These are phyloP conservation scores for Trypanosoma vivax DNA, from an alignment of 208 protist genomes.

Conservation along the genomic window DNA sequence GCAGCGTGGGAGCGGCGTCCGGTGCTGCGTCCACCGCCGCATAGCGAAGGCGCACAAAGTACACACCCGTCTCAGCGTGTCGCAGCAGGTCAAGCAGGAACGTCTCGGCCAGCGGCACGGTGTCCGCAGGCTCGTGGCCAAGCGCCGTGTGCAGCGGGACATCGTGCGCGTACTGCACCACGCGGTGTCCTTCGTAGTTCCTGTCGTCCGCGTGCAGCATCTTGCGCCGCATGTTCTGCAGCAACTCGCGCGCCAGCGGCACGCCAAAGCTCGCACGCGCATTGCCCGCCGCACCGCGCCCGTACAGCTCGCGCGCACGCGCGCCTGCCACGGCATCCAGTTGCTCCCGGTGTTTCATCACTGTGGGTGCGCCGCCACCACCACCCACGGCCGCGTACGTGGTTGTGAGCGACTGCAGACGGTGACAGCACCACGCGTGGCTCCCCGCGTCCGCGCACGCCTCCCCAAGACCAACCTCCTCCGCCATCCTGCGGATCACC, in stretches of 20 bases:
- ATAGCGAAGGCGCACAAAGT: conserved; percentile 20
- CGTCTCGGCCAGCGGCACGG: conserved; percentile 5
- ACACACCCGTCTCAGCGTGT: conserved; percentile 6
- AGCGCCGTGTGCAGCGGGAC: conserved; percentile 6
- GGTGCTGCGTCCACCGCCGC: background rate
- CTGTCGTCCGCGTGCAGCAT: conserved; percentile 1
- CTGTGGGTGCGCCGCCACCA: conserved; percentile 1
- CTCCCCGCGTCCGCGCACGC: background rate
- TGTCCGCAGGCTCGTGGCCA: conserved; percentile 1
- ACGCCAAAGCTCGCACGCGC: conserved; percentile 16
- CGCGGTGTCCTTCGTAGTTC: background rate
- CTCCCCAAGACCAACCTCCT: conserved; percentile 9
- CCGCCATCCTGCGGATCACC: conserved; percentile 14
- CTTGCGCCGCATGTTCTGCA: conserved; percentile 13
- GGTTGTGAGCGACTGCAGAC: conserved; percentile 8
- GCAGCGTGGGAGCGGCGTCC: background rate
- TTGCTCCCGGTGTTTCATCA: conserved; percentile 7
- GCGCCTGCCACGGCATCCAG: conserved; percentile 9
- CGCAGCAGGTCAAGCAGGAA: conserved; percentile 21
- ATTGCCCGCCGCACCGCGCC: background rate
- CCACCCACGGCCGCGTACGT: conserved; percentile 7
- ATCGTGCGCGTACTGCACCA: conserved; percentile 15
- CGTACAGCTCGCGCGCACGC: conserved; percentile 14
- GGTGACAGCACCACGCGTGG: conserved; percentile 5
- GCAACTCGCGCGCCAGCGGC: conserved; percentile 8